Conservation (phyloP, 257 asterid genomes). For the Cynanchum wilfordii region DNA sequence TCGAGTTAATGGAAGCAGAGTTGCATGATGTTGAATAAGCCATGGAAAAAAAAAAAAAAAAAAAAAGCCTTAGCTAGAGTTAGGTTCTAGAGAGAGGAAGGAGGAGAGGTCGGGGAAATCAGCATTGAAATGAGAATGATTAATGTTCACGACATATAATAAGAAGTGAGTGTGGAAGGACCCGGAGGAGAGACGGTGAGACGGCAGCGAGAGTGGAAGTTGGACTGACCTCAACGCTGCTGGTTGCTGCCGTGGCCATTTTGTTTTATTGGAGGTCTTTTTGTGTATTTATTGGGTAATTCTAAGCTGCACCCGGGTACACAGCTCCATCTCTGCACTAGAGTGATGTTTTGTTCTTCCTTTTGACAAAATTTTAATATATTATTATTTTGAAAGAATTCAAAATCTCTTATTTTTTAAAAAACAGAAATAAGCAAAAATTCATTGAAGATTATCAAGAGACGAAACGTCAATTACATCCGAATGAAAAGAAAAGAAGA, state of each 20-base stretch:
- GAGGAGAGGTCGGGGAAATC: not conserved
- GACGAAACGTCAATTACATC: too few relatives aligned
- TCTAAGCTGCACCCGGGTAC: not conserved
- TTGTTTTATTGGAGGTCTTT: not conserved
- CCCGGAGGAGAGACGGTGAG: constrained; percentile 8
- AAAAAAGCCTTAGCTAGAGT: not conserved
- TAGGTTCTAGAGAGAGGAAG: constrained; percentile 2
- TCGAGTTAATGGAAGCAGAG: constrained; percentile 13
- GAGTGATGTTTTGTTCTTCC: too few relatives aligned
- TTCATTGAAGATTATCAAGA: too few relatives aligned
- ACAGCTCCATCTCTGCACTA: too few relatives aligned
- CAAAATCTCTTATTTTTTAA: too few relatives aligned
- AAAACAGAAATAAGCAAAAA: too few relatives aligned
- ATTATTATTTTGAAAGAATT: too few relatives aligned
- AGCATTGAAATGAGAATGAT: constrained; percentile 1
- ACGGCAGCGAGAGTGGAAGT: constrained; percentile 11
- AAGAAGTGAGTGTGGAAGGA: not conserved
- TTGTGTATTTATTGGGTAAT: not conserved
- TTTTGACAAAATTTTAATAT: too few relatives aligned
- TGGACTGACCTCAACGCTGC: not conserved
- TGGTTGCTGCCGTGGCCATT: not conserved
- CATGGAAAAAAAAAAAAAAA: constrained; percentile 15
- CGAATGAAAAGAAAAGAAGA: too few relatives aligned
- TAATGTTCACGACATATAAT: not conserved
- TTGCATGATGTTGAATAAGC: constrained; percentile 30